phyloP scores from a whole-genome alignment of 495 filamentous ascomycete genomes.

The Aspergillus baeticus region DNA sequence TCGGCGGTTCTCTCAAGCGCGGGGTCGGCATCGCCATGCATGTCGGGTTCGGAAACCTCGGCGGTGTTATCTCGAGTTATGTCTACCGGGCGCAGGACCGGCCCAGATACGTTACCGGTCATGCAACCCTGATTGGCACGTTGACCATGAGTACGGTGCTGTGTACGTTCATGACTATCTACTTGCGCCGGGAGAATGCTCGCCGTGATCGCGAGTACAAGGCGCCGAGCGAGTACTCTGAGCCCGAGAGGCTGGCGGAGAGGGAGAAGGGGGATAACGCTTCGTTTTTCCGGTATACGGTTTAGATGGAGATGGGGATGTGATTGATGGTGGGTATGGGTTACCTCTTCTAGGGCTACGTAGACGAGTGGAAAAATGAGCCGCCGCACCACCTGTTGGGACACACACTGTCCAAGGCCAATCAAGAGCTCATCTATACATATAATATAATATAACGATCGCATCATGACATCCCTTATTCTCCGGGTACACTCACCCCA shows the following conservation, averaged over 20 bases:
- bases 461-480: no score
- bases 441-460: no score
- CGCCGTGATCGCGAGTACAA: slow-evolving; percentile 13
- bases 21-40: slow-evolving; percentile 14
- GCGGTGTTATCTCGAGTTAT: slow-evolving; percentile 9
- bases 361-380: no score
- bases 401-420: no score
- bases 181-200: slow-evolving; percentile 12
- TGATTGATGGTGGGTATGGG: no score
- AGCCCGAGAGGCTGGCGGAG: slow-evolving; percentile 10
- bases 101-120: slow-evolving; percentile 8
- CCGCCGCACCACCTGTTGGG: no score
- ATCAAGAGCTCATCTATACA: no score
- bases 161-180: slow-evolving; percentile 16
- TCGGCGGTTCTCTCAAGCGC: slow-evolving; percentile 13
- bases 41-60: slow-evolving; percentile 14
- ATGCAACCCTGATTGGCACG: slow-evolving; percentile 14
- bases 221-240: slow-evolving; percentile 7
- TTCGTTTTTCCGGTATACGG: slow-evolving; percentile 14
- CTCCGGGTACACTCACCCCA: neutral
- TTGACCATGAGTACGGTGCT: slow-evolving; percentile 13
- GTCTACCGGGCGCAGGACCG: slow-evolving; percentile 11
- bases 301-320: slow-evolving; percentile 1
- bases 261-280: slow-evolving; percentile 13
- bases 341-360: no score